Evolutionary conservation across 2,329 filamentous ascomycete species (phyloP).

Genomic region (Claviceps sp.): DNA sequence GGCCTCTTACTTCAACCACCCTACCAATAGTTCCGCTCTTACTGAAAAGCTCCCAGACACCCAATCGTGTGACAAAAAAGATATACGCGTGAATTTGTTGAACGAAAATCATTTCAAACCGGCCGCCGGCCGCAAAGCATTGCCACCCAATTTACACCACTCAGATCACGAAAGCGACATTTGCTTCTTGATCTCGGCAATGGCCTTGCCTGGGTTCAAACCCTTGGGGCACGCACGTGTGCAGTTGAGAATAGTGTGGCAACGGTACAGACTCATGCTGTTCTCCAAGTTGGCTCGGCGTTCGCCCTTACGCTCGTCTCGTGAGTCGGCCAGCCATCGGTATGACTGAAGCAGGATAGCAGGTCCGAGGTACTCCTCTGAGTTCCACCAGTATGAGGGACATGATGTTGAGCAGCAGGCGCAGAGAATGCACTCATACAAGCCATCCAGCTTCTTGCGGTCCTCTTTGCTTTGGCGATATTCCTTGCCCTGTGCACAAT

Average conservation of each 20-base stretch:
- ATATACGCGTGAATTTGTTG: background rate
- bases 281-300: slow-evolving; percentile 90
- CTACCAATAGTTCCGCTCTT: background rate
- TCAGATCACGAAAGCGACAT: slow-evolving; percentile 44
- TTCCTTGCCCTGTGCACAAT: slow-evolving; percentile 60
- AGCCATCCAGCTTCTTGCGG: slow-evolving; percentile 89
- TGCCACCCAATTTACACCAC: background rate
- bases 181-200: slow-evolving; percentile 97
- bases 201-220: slow-evolving; percentile 85
- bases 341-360: slow-evolving; percentile 96
- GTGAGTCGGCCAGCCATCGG: slow-evolving; percentile 90
- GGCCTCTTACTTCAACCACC: background rate
- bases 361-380: slow-evolving; percentile 94
- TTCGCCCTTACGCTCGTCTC: slow-evolving; percentile 79
- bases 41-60: slow-evolving; percentile 1
- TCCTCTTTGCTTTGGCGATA: slow-evolving; percentile 84
- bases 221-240: slow-evolving; percentile 97
- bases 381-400: slow-evolving; percentile 99
- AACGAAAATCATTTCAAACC: background rate
- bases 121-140: background rate
- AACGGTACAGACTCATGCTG: slow-evolving; percentile 97
- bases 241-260: slow-evolving; percentile 99
- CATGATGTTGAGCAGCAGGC: slow-evolving; percentile 98
- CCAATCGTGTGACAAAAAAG: background rate
- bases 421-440: slow-evolving; percentile 99